phyloP scores from a whole-genome alignment of 306 rosid genomes.

The Castanea mollissima region DNA sequence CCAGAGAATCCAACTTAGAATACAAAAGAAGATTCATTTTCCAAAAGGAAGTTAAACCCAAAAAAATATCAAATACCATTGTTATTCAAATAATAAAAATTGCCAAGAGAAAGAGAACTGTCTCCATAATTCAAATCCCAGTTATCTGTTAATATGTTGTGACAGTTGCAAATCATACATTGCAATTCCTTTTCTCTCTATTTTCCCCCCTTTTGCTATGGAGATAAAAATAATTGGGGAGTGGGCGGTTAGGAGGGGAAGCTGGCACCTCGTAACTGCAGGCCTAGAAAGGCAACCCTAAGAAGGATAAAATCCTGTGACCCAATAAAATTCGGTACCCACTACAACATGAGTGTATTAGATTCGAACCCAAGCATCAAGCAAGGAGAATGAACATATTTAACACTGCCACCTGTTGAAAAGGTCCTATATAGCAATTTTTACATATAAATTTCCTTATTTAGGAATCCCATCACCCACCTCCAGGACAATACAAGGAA shows the following conservation, averaged over 20 bases:
- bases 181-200: not conserved
- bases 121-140: not conserved
- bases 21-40: not conserved
- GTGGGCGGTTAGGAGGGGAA: not conserved
- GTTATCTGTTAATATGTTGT: not conserved
- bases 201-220: not conserved
- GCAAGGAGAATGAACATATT: not conserved
- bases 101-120: not conserved
- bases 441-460: not conserved
- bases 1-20: slow-evolving; percentile 33
- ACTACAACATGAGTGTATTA: not conserved
- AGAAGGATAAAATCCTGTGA: not conserved
- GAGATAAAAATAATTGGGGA: not conserved
- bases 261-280: not conserved
- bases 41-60: slow-evolving; percentile 3
- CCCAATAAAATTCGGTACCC: not conserved
- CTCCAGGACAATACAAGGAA: not conserved
- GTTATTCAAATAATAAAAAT: not conserved
- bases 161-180: not conserved
- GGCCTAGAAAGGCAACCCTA: not conserved
- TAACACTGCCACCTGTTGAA: not conserved
- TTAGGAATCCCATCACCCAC: not conserved
- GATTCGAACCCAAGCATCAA: not conserved
- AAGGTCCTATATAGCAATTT: not conserved
- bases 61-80: not conserved